A percentile compares a stretch with the other conserved stretches of the same genome.
phyloP scores from a whole-genome alignment of 2,329 filamentous ascomycete genomes.

The Helotiales sp. region DNA sequence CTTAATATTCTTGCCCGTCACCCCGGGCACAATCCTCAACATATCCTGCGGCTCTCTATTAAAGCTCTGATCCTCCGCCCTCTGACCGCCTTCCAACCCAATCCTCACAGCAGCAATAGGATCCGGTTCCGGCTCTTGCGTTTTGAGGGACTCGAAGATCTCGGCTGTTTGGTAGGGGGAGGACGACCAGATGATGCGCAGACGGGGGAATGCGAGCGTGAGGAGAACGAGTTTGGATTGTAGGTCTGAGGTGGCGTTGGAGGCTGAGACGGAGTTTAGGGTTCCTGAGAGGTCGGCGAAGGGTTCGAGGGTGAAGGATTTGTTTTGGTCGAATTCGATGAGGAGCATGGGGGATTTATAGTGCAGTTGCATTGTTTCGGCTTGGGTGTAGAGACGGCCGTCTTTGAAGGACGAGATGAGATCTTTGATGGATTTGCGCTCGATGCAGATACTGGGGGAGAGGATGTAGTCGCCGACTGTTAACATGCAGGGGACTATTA shows the following conservation, averaged over 20 bases:
- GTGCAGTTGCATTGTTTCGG: slow-evolving; percentile 91
- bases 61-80: slow-evolving; percentile 72
- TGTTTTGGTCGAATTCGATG: slow-evolving; percentile 97
- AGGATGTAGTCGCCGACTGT: slow-evolving; percentile 97
- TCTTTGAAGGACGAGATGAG: slow-evolving; percentile 90
- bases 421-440: slow-evolving; percentile 92
- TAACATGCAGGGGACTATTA: slow-evolving; percentile 91
- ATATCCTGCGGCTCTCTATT: slow-evolving; percentile 90
- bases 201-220: slow-evolving; percentile 85
- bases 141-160: slow-evolving; percentile 93
- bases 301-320: slow-evolving; percentile 91
- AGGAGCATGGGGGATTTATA: slow-evolving; percentile 90
- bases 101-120: slow-evolving; percentile 84
- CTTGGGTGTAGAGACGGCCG: slow-evolving; percentile 88
- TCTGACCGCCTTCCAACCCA: slow-evolving; percentile 71
- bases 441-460: slow-evolving; percentile 87
- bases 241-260: slow-evolving; percentile 70
- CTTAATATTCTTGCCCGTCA: slow-evolving; percentile 78
- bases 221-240: slow-evolving; percentile 92
- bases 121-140: slow-evolving; percentile 87
- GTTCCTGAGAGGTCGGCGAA: slow-evolving; percentile 71
- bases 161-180: slow-evolving; percentile 96
- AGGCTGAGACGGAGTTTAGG: slow-evolving; percentile 65
- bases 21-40: slow-evolving; percentile 81
- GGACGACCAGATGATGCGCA: slow-evolving; percentile 92